Base-by-base conservation (phyloP, 352 stramenopile genomes). In the Globisporangium nodosum region DNA sequence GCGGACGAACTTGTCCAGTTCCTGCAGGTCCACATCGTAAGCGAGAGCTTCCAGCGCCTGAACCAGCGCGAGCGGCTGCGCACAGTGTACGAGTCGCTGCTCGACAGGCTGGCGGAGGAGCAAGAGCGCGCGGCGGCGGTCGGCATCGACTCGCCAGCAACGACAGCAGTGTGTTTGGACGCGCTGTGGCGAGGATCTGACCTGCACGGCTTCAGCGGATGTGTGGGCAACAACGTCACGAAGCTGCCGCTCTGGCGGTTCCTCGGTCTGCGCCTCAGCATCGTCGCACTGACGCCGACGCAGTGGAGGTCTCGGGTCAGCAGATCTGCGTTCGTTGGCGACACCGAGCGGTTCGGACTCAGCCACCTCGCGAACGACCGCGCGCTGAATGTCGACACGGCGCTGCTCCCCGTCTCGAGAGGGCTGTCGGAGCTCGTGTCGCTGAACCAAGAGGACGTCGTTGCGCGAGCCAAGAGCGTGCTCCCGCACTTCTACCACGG, bases 401-500 rank as follows among this genome's bases (percentile, higher is more conserved):
- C 57, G 12, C 46, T 75, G 12, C 59, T 78, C 24, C 73, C 73
- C 20, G 61, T 68, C 30, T 78, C 72, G 0, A 58, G 71, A 9
- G 71, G 68, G 7, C 60, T 83, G 3, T 60, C 61, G 20, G 61
- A 78, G 54, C 51, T 80, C 24, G 59, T 80, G 27, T 68, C 79
- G 9, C 62, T 63, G 0, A 81, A 85, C 31, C 70, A 83, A 21
- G 67, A 83, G 21, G 58, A 66, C 6, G 60, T 27, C 64, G 61
- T 5, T 43, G 64, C 35, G 5, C 54, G 54, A n/a, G 54, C 52
- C 2, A 70, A 73, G 21, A 81, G 69, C 5, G 65, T 71, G n/a
- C 54, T 84, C 0, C 82, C 82, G 6, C 82, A 90, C 46, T 92
- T 92, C 61, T 92, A 89, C 37, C 82, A 92, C 56, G 82, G 80